Evolutionary conservation across 2,329 filamentous ascomycete species (phyloP).

Genomic region (Fusarium verticillioides): DNA sequence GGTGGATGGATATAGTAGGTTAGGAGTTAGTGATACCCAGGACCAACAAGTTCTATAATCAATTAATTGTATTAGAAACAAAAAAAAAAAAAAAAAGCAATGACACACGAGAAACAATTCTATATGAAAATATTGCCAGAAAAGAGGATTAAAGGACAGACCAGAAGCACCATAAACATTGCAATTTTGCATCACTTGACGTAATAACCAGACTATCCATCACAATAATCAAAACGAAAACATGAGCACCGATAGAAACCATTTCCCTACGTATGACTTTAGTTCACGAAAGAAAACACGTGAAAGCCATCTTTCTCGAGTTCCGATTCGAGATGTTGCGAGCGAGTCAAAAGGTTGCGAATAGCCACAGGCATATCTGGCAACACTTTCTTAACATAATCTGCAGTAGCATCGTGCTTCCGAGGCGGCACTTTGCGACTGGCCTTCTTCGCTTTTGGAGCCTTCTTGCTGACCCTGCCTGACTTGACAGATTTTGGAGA

Average conservation of each 20-base stretch:
- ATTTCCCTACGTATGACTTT: neutral
- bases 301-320: constrained; percentile 11
- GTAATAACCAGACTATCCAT: neutral
- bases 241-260: neutral
- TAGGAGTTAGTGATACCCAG: constrained; percentile 39
- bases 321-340: constrained; percentile 18
- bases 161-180: neutral
- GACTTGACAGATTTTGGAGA: neutral
- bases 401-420: neutral
- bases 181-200: constrained; percentile 8
- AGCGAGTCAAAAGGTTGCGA: constrained; percentile 31
- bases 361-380: constrained; percentile 35
- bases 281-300: constrained; percentile 1
- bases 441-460: neutral
- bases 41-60: constrained; percentile 21
- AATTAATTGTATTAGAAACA: constrained; percentile 11
- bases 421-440: neutral
- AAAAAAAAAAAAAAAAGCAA: constrained; percentile 12
- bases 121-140: neutral
- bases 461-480: constrained; percentile 15
- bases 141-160: neutral
- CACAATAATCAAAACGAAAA: neutral
- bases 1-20: neutral
- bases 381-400: constrained; percentile 1
- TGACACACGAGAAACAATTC: neutral